A percentile compares a stretch with the other conserved stretches of the same genome.
These are phyloP conservation scores for Rhizopus stolonifer DNA, from an alignment of 371 early-diverging fungal genomes.

Conservation along the genomic window DNA sequence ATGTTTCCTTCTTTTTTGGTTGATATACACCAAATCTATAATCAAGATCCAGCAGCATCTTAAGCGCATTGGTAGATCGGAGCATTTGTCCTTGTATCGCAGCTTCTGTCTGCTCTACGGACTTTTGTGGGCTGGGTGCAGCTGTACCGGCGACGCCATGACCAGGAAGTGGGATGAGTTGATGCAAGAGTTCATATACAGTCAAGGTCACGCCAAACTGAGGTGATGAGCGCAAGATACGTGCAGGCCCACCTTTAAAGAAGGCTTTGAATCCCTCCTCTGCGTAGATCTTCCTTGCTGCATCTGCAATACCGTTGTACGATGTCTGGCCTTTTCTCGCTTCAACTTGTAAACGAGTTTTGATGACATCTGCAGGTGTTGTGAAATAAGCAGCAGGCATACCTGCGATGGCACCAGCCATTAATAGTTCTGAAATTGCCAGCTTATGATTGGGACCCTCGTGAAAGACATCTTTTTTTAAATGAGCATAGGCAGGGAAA, in stretches of 20 bases:
- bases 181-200: slow-evolving; percentile 89
- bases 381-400: slow-evolving; percentile 97
- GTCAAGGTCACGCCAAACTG: slow-evolving; percentile 96
- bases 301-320: slow-evolving; percentile 87
- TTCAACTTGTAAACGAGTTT: slow-evolving; percentile 96
- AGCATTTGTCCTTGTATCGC: slow-evolving; percentile 39
- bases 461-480: slow-evolving; percentile 83
- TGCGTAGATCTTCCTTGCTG: slow-evolving; percentile 79
- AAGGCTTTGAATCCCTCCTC: slow-evolving; percentile 95
- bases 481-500: slow-evolving; percentile 93
- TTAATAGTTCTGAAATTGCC: slow-evolving; percentile 75
- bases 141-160: slow-evolving; percentile 28
- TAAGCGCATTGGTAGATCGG: slow-evolving; percentile 64
- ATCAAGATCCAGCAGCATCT: slow-evolving; percentile 62
- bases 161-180: slow-evolving; percentile 69
- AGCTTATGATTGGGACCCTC: slow-evolving; percentile 80
- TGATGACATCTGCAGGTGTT: slow-evolving; percentile 98
- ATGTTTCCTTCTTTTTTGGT: slow-evolving; percentile 16
- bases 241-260: slow-evolving; percentile 93
- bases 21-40: slow-evolving; percentile 57
- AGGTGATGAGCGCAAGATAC: slow-evolving; percentile 86
- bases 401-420: slow-evolving; percentile 93
- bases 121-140: slow-evolving; percentile 18
- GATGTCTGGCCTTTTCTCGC: slow-evolving; percentile 86
- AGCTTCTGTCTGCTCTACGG: slow-evolving; percentile 14